A percentile compares a stretch with the other conserved stretches of the same genome.
Conservation (phyloP, 2,329 filamentous ascomycete genomes). For the Arthrobotrys sinensis region DNA sequence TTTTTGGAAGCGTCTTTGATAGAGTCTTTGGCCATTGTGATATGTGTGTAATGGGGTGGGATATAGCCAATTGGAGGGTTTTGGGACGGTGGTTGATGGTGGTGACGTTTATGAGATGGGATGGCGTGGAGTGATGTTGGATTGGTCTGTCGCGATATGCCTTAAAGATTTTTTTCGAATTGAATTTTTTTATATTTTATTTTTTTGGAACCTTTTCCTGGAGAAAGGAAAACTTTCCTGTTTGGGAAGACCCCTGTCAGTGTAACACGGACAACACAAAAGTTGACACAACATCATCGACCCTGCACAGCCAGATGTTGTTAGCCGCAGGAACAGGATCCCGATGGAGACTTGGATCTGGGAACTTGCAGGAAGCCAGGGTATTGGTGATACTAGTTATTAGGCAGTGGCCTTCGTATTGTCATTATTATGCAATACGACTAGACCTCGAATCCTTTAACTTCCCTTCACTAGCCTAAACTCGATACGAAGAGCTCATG, state of each 20-base stretch:
- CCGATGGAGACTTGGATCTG: not conserved
- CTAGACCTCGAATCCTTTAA: not conserved
- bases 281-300: not conserved
- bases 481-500: constrained; percentile 3
- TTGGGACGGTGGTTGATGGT: constrained; percentile 34
- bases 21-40: constrained; percentile 62
- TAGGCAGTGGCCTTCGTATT: constrained; percentile 2
- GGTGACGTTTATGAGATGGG: constrained; percentile 46
- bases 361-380: not conserved
- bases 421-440: constrained; percentile 1
- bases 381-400: not conserved
- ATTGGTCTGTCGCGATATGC: constrained; percentile 48
- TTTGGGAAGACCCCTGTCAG: constrained; percentile 19
- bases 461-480: not conserved
- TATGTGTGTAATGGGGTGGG: constrained; percentile 16
- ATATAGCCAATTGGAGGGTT: constrained; percentile 32
- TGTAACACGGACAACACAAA: constrained; percentile 49
- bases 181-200: constrained; percentile 45
- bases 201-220: constrained; percentile 25
- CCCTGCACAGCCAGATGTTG: not conserved
- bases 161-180: constrained; percentile 29
- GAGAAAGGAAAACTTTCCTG: constrained; percentile 36
- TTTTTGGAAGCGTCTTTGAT: constrained; percentile 63
- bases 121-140: constrained; percentile 37
- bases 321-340: not conserved